A percentile compares a stretch with the other conserved stretches of the same genome.
These are phyloP conservation scores for Globisporangium megalacanthum DNA, from an alignment of 352 stramenopile genomes.

Conservation along the genomic window DNA sequence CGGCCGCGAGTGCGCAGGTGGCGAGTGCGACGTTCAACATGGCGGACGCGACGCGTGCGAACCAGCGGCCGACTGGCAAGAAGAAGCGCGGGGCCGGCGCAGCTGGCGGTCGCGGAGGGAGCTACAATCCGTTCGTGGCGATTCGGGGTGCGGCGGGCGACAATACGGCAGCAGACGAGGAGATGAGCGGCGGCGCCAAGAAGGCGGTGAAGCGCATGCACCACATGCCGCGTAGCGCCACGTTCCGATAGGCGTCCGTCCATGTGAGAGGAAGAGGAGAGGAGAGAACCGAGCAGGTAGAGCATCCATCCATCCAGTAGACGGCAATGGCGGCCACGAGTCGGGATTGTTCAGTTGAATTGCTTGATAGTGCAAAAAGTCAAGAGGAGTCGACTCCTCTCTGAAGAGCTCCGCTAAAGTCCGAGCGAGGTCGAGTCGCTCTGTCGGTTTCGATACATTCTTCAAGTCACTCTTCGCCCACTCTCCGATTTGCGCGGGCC, in stretches of 20 bases:
- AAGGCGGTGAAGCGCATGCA: constrained; percentile 74
- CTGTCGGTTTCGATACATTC: background rate
- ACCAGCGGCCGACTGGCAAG: constrained; percentile 18
- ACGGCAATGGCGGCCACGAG: background rate
- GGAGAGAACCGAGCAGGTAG: background rate
- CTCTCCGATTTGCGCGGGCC: background rate
- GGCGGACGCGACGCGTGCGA: constrained; percentile 21
- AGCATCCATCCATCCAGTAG: background rate
- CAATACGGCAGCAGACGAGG: constrained; percentile 7
- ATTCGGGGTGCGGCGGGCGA: constrained; percentile 34
- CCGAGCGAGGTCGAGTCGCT: too few species aligned
- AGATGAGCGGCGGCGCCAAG: constrained; percentile 24
- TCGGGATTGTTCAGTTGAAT: too few species aligned
- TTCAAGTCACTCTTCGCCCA: background rate
- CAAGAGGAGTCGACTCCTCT: too few species aligned
- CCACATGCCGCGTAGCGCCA: constrained; percentile 81
- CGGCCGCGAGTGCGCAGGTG: constrained; percentile 33
- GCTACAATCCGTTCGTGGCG: constrained; percentile 78
- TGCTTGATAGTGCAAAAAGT: too few species aligned
- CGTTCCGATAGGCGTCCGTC: constrained; percentile 50
- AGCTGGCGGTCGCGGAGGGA: constrained; percentile 8
- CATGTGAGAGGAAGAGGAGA: background rate
- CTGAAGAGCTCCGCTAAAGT: too few species aligned
- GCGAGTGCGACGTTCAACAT: constrained; percentile 43
- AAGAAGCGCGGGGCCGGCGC: constrained; percentile 36